Base-by-base conservation (phyloP, 495 filamentous ascomycete species). In the Penicillium crystallinum region DNA sequence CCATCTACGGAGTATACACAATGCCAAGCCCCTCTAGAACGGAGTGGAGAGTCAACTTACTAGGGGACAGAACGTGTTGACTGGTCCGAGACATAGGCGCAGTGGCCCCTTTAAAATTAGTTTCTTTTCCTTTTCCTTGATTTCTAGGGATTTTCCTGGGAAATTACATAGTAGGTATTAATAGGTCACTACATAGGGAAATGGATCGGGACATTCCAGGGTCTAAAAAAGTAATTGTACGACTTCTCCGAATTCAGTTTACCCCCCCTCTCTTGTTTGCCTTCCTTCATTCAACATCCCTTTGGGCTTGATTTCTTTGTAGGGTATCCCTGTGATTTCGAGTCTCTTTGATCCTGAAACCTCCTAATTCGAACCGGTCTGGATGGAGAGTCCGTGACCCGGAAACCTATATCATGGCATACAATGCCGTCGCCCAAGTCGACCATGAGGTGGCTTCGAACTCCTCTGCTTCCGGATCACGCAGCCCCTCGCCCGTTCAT, bases 391-490 rank as follows among this genome's bases (percentile, higher is more conserved):
- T 27, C 27, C 34, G 43, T 48, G 51, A 39, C 15, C 10, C 34
- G 17, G 25, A n/a, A n/a, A 34, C 36, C 18, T 44, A 27, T 37
- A 67, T 53, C 45, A 79, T 79, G 77, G 70, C 71, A 27, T 77
- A 77, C 67, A 76, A 72, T 55, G 66, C 72, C 49, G 59, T 78
- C 53, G 69, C 69, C 33, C 76, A 77, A 49, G 48, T 61, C 47
- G 70, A 76, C 50, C 62, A 56, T 30, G 69, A 76, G 52, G 61
- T 73, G 49, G 66, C 62, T 39, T 76, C 70, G 22, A 56, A 71
- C 36, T 68, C 71, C 33, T 66, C 57, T 45, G 73, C 68, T 41
- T 67, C 70, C 37, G 49, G 40, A 39, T 72, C 69, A 34, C 62
- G 61, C 41, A 60, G 46, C 48, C 54, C 69, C 14, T 67, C 70